Conservation (phyloP, 192 early-diverging fungal species). For the Thoreauomyces humboldtii region DNA sequence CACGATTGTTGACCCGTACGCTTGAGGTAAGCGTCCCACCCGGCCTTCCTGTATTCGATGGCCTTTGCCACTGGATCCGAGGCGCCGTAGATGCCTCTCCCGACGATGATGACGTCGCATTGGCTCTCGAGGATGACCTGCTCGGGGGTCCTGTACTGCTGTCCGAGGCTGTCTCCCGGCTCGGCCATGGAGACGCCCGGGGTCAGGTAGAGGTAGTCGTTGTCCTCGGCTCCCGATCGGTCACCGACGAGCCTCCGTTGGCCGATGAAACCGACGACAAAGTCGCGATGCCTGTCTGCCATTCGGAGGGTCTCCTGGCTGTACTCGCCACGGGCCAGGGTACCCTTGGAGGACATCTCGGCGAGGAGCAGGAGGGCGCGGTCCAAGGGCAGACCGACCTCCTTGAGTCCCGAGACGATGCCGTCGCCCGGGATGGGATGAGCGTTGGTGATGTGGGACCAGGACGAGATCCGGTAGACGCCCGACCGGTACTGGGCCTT, state of each 20-base stretch:
- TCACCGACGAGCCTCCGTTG: conserved; percentile 45
- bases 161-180: conserved; percentile 84
- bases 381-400: conserved; percentile 74
- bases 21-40: conserved; percentile 92
- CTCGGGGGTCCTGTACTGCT: conserved; percentile 91
- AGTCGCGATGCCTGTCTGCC: conserved; percentile 81
- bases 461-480: conserved; percentile 87
- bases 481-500: conserved; percentile 91
- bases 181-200: conserved; percentile 90
- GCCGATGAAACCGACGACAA: conserved; percentile 95
- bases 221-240: conserved; percentile 48
- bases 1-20: not conserved
- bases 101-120: conserved; percentile 98
- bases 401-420: conserved; percentile 87
- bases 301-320: conserved; percentile 82
- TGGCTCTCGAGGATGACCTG: conserved; percentile 79
- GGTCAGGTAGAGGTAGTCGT: conserved; percentile 92
- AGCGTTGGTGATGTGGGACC: conserved; percentile 96
- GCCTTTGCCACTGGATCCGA: conserved; percentile 65
- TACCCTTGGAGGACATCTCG: conserved; percentile 95
- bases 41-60: conserved; percentile 82
- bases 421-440: conserved; percentile 93
- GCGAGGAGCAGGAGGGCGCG: conserved; percentile 87
- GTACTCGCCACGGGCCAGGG: conserved; percentile 78
- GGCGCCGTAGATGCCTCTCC: conserved; percentile 92